Evolutionary conservation across 306 rosid species (phyloP), one percentile per base, ranked within the genome.

Genomic region (Sicyos baderoa): DNA sequence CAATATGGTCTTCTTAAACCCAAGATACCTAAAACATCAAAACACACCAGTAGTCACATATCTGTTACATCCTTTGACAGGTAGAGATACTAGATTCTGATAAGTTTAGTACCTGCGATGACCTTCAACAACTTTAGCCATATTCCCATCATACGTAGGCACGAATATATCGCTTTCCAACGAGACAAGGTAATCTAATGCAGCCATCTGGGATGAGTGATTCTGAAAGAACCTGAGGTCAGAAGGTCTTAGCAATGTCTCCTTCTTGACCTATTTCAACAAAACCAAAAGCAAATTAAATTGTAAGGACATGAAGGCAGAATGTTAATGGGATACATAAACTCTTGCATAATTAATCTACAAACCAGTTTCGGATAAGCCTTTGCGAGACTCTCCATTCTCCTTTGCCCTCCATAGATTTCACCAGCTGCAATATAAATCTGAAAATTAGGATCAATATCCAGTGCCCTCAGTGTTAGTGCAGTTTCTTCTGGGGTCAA

Each of bases 141-240:
- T 89, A 80, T 91, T 91, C 74, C 97, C 91, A 79, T 79, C 89
- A 69, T 89, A 85, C 0, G 96, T 91, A 55, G 97, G 95, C 69
- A 83, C 84, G 71, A 91, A 87, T 60, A 89, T 84, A 80, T 91
- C 92, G 16, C 97, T 91, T 79, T 89, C 91, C 70, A 87, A 66
- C 21, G 97, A 89, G 35, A 91, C 97, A 42, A 87, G 80, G 77
- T 89, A 91, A 83, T 91, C 97, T 79, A 87, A 70, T 19, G 96
- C 97, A 14, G 97, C 97, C 96, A 89, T 91, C 76, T 84, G 92
- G 73, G 88, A 87, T 22, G 96, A 89, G 79, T 89, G 92, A 61
- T 81, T 87, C 64, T 77, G 80, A 76, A 91, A 89, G 62, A 80
- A 82, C 70, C 70, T 84, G 50, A 89, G 95, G 54, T 89, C 90